These are phyloP conservation scores for Pichia exigua DNA, from an alignment of 805 yeast species.

Conservation along the genomic window DNA sequence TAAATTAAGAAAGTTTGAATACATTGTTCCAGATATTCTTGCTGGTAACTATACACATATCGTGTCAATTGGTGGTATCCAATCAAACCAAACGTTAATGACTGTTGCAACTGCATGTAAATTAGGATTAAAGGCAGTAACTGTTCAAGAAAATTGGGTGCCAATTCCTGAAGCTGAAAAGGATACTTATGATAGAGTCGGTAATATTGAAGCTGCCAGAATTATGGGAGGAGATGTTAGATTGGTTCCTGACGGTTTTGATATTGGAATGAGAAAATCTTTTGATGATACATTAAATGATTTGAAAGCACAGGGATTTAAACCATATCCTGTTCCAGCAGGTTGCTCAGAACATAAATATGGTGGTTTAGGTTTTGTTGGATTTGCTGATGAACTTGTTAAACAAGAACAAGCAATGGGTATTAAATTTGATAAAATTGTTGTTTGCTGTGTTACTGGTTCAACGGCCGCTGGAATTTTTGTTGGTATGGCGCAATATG, in stretches of 20 bases:
- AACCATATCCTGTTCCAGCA: slow-evolving; percentile 32
- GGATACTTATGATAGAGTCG: slow-evolving; percentile 27
- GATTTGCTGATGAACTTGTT: slow-evolving; percentile 29
- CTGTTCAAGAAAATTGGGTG: slow-evolving; percentile 32
- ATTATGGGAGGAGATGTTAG: slow-evolving; percentile 32
- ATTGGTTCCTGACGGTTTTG: slow-evolving; percentile 29
- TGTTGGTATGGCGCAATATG: slow-evolving; percentile 29
- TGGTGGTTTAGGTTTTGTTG: slow-evolving; percentile 32
- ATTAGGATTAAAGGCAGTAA: slow-evolving; percentile 28
- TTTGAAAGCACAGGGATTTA: slow-evolving; percentile 23
- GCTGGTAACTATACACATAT: slow-evolving; percentile 30
- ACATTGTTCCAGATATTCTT: slow-evolving; percentile 28
- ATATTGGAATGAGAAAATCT: slow-evolving; percentile 30
- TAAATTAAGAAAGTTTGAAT: slow-evolving; percentile 28
- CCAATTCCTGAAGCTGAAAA: slow-evolving; percentile 28
- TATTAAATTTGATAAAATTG: slow-evolving; percentile 28
- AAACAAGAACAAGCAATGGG: slow-evolving; percentile 29
- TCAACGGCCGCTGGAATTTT: slow-evolving; percentile 31
- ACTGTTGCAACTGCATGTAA: slow-evolving; percentile 32
- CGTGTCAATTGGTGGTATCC: slow-evolving; percentile 31
- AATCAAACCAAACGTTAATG: slow-evolving; percentile 30
- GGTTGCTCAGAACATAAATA: slow-evolving; percentile 31
- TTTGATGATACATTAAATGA: slow-evolving; percentile 27
- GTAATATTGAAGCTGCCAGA: slow-evolving; percentile 30
- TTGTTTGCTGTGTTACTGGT: slow-evolving; percentile 30